These are phyloP conservation scores for Aspergillus sparsus DNA, from an alignment of 495 filamentous ascomycete species.

Conservation along the genomic window DNA sequence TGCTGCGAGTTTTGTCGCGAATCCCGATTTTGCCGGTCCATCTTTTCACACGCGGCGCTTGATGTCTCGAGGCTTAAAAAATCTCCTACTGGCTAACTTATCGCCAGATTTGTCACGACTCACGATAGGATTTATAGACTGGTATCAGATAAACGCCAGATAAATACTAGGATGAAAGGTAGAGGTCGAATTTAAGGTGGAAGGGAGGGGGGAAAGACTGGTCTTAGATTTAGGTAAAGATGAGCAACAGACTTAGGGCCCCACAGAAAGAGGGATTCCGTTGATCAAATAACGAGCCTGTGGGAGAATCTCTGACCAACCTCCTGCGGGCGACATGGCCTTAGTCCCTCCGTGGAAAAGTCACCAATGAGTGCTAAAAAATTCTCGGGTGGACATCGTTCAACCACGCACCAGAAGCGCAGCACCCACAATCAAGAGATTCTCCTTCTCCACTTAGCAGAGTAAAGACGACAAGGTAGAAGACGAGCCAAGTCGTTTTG, in stretches of 20 bases:
- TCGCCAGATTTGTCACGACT: background rate
- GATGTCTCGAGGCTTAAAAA: background rate
- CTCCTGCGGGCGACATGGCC: background rate
- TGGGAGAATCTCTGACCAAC: constrained; percentile 12
- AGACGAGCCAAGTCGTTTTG: constrained; percentile 8
- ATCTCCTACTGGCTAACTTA: background rate
- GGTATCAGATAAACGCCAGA: background rate
- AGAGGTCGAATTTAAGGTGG: background rate
- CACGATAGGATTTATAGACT: background rate
- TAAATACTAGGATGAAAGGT: background rate
- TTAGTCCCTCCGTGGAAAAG: constrained; percentile 4
- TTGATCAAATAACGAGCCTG: constrained; percentile 7
- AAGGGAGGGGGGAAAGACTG: background rate
- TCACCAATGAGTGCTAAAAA: constrained; percentile 7
- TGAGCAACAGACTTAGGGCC: constrained; percentile 2
- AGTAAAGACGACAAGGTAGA: background rate
- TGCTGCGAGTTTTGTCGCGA: constrained; percentile 5
- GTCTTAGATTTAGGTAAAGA: constrained; percentile 1
- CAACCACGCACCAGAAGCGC: background rate
- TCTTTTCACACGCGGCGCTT: background rate
- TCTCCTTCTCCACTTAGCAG: background rate
- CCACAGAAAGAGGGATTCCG: constrained; percentile 5
- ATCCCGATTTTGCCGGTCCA: constrained; percentile 8
- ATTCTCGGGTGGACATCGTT: background rate
- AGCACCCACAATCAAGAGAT: constrained; percentile 3